A percentile compares a stretch with the other conserved stretches of the same genome.
phyloP scores from a whole-genome alignment of 2,329 filamentous ascomycete species.

The Ophiostoma ips region DNA sequence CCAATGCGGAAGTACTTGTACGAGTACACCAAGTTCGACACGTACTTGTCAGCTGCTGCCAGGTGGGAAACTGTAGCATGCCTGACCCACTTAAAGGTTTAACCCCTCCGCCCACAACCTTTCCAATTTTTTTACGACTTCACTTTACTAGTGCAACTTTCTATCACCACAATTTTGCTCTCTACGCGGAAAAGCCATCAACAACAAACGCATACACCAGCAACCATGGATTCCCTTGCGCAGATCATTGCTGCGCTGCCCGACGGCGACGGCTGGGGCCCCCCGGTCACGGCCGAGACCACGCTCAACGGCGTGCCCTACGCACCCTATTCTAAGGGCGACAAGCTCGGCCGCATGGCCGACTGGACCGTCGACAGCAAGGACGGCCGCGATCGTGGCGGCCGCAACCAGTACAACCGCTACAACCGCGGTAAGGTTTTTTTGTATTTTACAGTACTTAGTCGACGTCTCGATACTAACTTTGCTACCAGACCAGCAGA shows the following conservation, averaged over 20 bases:
- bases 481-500: constrained; percentile 66
- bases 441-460: no score
- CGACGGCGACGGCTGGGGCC: constrained; percentile 75
- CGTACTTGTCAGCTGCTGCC: background rate
- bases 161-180: background rate
- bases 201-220: no score
- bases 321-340: constrained; percentile 94
- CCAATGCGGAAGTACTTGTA: no score
- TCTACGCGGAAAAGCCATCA: background rate
- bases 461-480: no score
- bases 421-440: constrained; percentile 70
- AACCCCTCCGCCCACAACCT: constrained; percentile 1
- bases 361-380: constrained; percentile 94
- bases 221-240: constrained; percentile 25
- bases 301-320: constrained; percentile 92
- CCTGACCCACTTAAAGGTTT: background rate
- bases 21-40: no score
- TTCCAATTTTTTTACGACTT: background rate
- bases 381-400: constrained; percentile 58
- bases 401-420: constrained; percentile 78
- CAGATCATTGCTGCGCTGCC: constrained; percentile 59
- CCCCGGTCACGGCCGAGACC: constrained; percentile 66
- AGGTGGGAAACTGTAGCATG: background rate
- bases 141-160: background rate
- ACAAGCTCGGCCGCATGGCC: constrained; percentile 97